Percentiles rank a stretch among this genome's conserved stretches.
Evolutionary conservation across 1,139 yeast genomes (phyloP).

Genomic region (Sugiyamaella novakii): DNA sequence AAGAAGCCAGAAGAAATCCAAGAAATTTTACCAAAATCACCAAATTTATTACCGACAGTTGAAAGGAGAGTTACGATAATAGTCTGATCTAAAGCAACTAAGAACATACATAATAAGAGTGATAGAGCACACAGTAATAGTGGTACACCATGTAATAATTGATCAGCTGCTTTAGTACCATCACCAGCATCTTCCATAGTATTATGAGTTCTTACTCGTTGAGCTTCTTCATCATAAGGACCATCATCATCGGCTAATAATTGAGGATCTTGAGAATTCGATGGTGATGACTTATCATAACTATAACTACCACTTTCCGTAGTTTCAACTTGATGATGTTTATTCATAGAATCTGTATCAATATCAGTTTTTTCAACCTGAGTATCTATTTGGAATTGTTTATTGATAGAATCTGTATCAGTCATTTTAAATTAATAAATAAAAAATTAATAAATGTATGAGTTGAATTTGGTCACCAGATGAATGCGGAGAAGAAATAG

Average conservation of each 20-base stretch:
- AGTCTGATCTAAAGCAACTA: conserved; percentile 69
- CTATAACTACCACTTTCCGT: background rate
- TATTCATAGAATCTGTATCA: conserved; percentile 1
- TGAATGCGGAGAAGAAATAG: too few species aligned
- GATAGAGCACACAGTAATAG: conserved; percentile 50
- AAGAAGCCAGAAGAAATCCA: conserved; percentile 66
- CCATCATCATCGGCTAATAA: conserved; percentile 1
- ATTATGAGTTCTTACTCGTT: conserved; percentile 13
- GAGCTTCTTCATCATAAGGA: conserved; percentile 15
- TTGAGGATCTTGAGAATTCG: background rate
- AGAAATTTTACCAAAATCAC: conserved; percentile 56
- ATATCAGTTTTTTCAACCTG: background rate
- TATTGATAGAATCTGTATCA: too few species aligned
- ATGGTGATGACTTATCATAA: background rate
- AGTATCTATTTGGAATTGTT: background rate
- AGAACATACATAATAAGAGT: conserved; percentile 46
- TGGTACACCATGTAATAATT: conserved; percentile 48
- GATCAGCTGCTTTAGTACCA: conserved; percentile 33
- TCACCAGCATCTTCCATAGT: conserved; percentile 29
- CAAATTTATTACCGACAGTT: conserved; percentile 57
- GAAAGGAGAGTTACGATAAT: conserved; percentile 62
- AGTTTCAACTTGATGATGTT: background rate
- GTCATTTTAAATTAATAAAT: too few species aligned
- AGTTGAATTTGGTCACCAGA: too few species aligned
- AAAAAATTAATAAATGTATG: too few species aligned